These are phyloP conservation scores for Casaregolazyma lundiana DNA, from an alignment of 1,139 yeast species.

Conservation along the genomic window DNA sequence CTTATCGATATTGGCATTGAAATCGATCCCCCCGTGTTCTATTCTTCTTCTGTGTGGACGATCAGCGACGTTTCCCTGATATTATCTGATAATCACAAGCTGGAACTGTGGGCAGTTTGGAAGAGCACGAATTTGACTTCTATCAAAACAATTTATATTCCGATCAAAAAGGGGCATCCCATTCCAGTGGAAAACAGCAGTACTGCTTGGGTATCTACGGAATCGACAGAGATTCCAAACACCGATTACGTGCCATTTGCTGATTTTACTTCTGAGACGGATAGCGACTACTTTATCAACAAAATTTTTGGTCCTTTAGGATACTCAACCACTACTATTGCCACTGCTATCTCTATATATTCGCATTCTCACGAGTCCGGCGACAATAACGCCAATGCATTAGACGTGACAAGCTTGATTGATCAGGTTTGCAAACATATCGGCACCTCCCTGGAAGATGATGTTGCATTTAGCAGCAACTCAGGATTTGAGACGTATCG, in stretches of 20 bases:
- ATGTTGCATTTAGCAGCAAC: background rate
- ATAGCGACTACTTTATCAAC: slow-evolving; percentile 39
- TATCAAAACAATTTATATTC: slow-evolving; percentile 35
- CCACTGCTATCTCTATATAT: slow-evolving; percentile 41
- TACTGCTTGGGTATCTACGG: slow-evolving; percentile 5
- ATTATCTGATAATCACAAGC: slow-evolving; percentile 23
- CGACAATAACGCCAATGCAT: slow-evolving; percentile 8
- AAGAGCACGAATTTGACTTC: slow-evolving; percentile 58
- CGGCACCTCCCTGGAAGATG: slow-evolving; percentile 24
- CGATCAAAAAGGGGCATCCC: slow-evolving; percentile 9
- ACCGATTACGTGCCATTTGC: slow-evolving; percentile 10
- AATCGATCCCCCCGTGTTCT: slow-evolving; percentile 27
- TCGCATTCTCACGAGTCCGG: slow-evolving; percentile 25
- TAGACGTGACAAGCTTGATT: slow-evolving; percentile 22
- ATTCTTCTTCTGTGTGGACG: slow-evolving; percentile 47
- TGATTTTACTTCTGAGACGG: slow-evolving; percentile 24
- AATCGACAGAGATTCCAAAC: slow-evolving; percentile 1
- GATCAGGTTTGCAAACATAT: slow-evolving; percentile 33
- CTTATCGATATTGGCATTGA: slow-evolving; percentile 33
- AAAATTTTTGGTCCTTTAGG: slow-evolving; percentile 46
- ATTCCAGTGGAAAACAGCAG: background rate
- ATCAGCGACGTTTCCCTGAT: slow-evolving; percentile 35
- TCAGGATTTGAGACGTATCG: slow-evolving; percentile 27
- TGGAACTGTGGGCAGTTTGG: slow-evolving; percentile 47
- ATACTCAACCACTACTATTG: slow-evolving; percentile 43